Conservation (phyloP, 148 eudicot species). For the Cornus florida region DNA sequence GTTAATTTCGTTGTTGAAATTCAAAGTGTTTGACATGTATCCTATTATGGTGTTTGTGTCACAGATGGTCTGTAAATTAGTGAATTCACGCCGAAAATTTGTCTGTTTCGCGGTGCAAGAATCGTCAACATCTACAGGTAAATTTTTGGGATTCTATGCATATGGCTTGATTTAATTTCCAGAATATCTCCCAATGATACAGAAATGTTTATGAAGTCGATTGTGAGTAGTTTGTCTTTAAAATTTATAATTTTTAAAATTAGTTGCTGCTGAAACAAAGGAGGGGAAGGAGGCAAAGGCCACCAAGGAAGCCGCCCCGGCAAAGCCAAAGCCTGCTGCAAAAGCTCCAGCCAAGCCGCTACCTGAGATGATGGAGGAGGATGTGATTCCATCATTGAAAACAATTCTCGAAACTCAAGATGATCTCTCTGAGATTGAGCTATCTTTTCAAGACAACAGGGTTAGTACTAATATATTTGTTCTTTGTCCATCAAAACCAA, state of each 20-base stretch:
- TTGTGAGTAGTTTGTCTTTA: not conserved
- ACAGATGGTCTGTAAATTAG: conserved; percentile 42
- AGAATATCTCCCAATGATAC: not conserved
- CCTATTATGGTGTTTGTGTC: not conserved
- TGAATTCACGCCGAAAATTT: conserved; percentile 25
- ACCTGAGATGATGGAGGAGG: conserved; percentile 83
- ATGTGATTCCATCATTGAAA: conserved; percentile 66
- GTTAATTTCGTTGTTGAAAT: not conserved
- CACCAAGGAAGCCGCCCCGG: conserved; percentile 41
- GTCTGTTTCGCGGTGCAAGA: conserved; percentile 79
- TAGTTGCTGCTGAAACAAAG: conserved; percentile 59
- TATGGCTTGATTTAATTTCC: not conserved
- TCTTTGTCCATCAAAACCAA: not conserved
- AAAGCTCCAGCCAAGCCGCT: conserved; percentile 57
- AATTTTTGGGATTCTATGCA: not conserved
- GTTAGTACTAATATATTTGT: conserved; percentile 30
- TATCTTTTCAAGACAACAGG: conserved; percentile 55
- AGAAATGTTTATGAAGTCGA: not conserved
- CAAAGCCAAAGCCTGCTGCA: conserved; percentile 66
- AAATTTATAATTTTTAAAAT: conserved; percentile 2
- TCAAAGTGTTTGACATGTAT: not conserved
- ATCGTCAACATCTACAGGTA: conserved; percentile 74
- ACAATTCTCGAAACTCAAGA: conserved; percentile 64
- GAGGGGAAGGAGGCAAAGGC: conserved; percentile 40
- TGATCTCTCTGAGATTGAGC: conserved; percentile 67